Evolutionary conservation across 352 stramenopile genomes (phyloP).

Genomic region (Globisporangium yorkense): DNA sequence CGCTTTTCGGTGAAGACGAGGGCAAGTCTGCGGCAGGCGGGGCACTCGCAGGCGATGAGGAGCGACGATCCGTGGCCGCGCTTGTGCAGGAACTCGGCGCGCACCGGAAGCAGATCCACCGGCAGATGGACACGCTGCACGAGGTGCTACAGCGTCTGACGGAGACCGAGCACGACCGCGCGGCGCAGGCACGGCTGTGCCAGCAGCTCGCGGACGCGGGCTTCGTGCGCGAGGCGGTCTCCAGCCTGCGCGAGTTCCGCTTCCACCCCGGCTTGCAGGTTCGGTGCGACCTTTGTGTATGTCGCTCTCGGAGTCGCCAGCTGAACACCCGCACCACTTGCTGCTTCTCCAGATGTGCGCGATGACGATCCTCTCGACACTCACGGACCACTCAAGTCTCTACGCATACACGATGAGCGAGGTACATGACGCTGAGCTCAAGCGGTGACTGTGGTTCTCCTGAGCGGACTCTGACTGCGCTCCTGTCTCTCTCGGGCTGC

Average conservation of each 20-base stretch:
- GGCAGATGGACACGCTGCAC: conserved; percentile 28
- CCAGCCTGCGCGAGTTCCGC: conserved; percentile 58
- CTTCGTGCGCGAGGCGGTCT: conserved; percentile 28
- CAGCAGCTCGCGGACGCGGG: conserved; percentile 39
- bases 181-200: conserved; percentile 20
- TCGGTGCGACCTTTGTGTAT: not conserved
- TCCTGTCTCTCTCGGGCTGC: not conserved
- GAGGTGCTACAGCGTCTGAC: conserved; percentile 33
- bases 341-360: conserved; percentile 21
- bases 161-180: conserved; percentile 15
- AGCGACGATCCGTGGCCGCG: conserved; percentile 10
- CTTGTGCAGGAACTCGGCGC: conserved; percentile 29
- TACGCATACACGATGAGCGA: conserved; percentile 61
- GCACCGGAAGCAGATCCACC: conserved; percentile 30
- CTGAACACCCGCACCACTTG: not conserved
- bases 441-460: not conserved
- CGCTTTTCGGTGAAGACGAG: conserved; percentile 14
- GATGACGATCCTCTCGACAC: conserved; percentile 35
- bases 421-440: conserved; percentile 9
- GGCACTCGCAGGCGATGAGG: not conserved
- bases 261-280: conserved; percentile 52
- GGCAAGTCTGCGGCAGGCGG: conserved; percentile 8
- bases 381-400: conserved; percentile 38
- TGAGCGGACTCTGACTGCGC: not conserved
- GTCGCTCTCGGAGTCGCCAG: not conserved